phyloP scores from a whole-genome alignment of 164 flowering plant species.

The Umbilicus rupestris region DNA sequence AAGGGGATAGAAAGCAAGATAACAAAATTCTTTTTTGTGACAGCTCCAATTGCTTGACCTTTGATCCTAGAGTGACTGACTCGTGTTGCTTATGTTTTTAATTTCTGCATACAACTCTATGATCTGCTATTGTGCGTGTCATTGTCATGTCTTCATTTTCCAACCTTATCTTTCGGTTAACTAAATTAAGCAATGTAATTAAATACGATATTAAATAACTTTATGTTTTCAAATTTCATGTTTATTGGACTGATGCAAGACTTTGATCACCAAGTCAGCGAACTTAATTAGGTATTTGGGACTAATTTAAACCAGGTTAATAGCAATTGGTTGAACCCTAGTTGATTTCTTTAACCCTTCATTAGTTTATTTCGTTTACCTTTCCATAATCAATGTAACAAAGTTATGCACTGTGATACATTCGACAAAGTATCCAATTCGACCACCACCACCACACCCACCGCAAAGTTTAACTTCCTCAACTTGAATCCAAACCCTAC shows the following conservation, averaged over 20 bases:
- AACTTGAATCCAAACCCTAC: not conserved
- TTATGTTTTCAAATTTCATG: not conserved
- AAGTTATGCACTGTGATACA: not conserved
- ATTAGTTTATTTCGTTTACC: not conserved
- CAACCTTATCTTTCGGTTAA: not conserved
- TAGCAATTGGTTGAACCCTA: not conserved
- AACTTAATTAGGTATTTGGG: not conserved
- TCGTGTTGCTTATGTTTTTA: no score
- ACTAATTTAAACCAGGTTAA: not conserved
- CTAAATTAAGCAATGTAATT: not conserved
- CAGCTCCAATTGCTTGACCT: no score
- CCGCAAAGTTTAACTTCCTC: not conserved
- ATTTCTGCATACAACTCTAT: no score
- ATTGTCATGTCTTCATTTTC: not conserved
- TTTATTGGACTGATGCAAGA: not conserved
- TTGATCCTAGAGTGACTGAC: no score
- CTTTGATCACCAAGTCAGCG: constrained; percentile 6
- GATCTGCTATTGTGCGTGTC: not conserved
- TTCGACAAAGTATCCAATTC: not conserved
- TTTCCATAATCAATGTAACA: not conserved
- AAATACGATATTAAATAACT: not conserved
- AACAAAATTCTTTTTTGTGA: no score
- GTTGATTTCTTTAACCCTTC: not conserved
- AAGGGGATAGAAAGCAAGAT: no score
- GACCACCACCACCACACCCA: not conserved